phyloP scores from a whole-genome alignment of 140 eudicot genomes.

The Oenanthe javanica region DNA sequence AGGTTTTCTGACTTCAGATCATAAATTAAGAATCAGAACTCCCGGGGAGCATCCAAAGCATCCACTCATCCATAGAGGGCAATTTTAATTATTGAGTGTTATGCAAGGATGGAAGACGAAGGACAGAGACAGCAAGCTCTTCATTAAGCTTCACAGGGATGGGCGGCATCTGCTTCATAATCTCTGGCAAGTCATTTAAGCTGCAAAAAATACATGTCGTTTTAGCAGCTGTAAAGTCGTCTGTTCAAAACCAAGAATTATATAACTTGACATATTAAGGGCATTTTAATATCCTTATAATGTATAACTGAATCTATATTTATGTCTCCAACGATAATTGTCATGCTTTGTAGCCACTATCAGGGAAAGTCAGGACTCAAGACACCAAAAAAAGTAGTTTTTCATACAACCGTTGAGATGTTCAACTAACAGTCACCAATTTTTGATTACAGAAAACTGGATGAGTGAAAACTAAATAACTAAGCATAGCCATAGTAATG shows the following conservation, averaged over 20 bases:
- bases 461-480: background rate
- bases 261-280: background rate
- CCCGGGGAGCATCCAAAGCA: background rate
- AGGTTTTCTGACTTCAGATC: constrained; percentile 15
- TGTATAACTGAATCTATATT: background rate
- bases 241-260: background rate
- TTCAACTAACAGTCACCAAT: background rate
- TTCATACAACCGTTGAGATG: background rate
- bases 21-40: background rate
- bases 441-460: background rate
- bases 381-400: background rate
- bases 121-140: constrained; percentile 70
- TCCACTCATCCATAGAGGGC: constrained; percentile 1
- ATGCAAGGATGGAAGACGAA: constrained; percentile 48
- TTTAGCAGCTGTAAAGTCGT: background rate
- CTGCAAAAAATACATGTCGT: constrained; percentile 30
- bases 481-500: background rate
- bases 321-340: background rate
- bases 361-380: background rate
- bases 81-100: constrained; percentile 35
- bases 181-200: constrained; percentile 58
- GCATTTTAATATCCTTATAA: background rate
- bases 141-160: constrained; percentile 87
- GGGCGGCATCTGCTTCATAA: constrained; percentile 68
- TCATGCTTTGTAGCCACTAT: background rate